phyloP scores from a whole-genome alignment of 768 basidiomycete species.

The Clavaria fumosa region DNA sequence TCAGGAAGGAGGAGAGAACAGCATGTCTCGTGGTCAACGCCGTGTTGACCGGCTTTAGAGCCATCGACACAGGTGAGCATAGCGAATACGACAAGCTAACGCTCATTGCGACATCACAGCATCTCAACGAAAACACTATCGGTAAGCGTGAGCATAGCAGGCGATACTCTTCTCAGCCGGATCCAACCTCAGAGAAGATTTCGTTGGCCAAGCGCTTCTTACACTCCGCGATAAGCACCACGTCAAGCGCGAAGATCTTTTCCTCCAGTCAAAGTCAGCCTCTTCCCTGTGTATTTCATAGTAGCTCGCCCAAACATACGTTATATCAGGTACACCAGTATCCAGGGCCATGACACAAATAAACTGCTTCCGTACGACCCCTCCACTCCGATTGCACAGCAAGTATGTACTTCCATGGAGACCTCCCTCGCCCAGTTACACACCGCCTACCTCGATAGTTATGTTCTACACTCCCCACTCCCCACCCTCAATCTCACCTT shows the following conservation, averaged over 20 bases:
- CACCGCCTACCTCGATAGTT: slow-evolving; percentile 63
- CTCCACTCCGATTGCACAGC: slow-evolving; percentile 31
- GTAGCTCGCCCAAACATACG: neutral
- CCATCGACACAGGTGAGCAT: slow-evolving; percentile 67
- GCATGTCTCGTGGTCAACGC: slow-evolving; percentile 52
- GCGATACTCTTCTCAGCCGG: slow-evolving; percentile 1
- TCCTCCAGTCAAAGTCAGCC: slow-evolving; percentile 64
- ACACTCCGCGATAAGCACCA: slow-evolving; percentile 39
- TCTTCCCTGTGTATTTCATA: neutral
- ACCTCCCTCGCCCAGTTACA: slow-evolving; percentile 53
- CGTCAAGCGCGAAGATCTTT: slow-evolving; percentile 54
- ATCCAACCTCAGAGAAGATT: slow-evolving; percentile 41
- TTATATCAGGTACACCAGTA: slow-evolving; percentile 47
- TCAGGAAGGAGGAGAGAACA: slow-evolving; percentile 68
- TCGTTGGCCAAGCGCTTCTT: slow-evolving; percentile 61
- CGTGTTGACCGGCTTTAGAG: slow-evolving; percentile 61
- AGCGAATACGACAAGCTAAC: neutral
- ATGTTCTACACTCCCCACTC: slow-evolving; percentile 66
- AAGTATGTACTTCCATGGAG: slow-evolving; percentile 46
- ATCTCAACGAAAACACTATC: slow-evolving; percentile 61
- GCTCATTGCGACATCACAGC: slow-evolving; percentile 21
- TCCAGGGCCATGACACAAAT: slow-evolving; percentile 53
- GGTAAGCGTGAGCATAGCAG: too few relatives aligned
- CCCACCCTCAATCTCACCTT: slow-evolving; percentile 40
- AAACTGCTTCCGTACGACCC: slow-evolving; percentile 67